Evolutionary conservation across 2,329 filamentous ascomycete genomes (phyloP).

Genomic region (Colletotrichum truncatum): DNA sequence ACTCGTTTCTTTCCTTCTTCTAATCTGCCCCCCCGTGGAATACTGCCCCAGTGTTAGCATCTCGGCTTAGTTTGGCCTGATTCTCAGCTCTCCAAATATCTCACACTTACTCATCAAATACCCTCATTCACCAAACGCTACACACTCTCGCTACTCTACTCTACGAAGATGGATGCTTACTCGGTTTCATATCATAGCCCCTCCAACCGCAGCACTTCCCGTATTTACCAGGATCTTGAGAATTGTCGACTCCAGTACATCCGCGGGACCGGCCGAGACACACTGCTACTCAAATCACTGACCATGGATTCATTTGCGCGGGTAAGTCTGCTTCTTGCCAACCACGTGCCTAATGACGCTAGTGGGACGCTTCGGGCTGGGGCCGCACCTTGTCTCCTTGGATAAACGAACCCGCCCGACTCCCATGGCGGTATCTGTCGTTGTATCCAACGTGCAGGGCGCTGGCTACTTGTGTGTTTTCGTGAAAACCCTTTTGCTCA

Average conservation of each 20-base stretch:
- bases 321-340: constrained; percentile 39
- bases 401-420: constrained; percentile 9
- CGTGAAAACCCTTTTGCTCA: constrained; percentile 9
- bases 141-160: background rate
- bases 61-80: constrained; percentile 17
- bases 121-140: background rate
- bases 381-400: constrained; percentile 1
- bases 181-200: constrained; percentile 58
- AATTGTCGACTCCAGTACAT: constrained; percentile 48
- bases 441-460: constrained; percentile 1
- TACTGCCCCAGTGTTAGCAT: background rate
- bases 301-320: constrained; percentile 45
- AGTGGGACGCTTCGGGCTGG: constrained; percentile 10
- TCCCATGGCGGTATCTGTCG: constrained; percentile 2
- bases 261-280: constrained; percentile 41
- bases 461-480: background rate
- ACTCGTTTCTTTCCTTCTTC: too few species aligned
- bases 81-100: background rate
- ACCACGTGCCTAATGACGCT: constrained; percentile 27
- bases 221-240: constrained; percentile 60
- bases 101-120: background rate
- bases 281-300: constrained; percentile 37
- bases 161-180: constrained; percentile 59
- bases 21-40: background rate
- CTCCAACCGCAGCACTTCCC: constrained; percentile 52